Conservation (phyloP, 2,329 filamentous ascomycete species). For the Botryotinia globosa region DNA sequence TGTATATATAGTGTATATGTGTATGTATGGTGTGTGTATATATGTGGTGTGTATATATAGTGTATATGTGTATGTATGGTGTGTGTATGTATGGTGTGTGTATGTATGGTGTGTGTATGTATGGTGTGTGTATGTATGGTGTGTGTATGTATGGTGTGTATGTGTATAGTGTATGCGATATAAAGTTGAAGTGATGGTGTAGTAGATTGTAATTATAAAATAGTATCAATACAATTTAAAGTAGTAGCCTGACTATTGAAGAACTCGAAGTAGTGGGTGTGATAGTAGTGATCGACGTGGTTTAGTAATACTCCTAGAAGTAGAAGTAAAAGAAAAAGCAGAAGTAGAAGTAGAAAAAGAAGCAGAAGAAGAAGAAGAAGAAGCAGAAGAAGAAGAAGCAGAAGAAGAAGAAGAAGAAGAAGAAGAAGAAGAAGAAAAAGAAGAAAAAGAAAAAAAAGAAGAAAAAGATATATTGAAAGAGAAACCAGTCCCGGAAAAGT, state of each 20-base stretch:
- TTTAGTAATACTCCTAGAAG: background rate
- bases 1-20: background rate
- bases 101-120: no score
- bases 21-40: background rate
- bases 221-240: background rate
- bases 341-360: background rate
- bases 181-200: background rate
- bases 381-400: background rate
- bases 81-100: background rate
- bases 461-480: background rate
- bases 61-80: background rate
- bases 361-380: background rate
- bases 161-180: background rate
- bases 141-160: no score
- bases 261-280: background rate
- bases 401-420: background rate
- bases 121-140: no score
- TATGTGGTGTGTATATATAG: background rate
- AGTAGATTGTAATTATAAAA: background rate
- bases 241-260: background rate
- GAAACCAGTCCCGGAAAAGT: background rate
- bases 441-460: background rate
- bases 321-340: background rate
- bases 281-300: background rate
- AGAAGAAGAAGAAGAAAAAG: background rate